These are phyloP conservation scores for Populus euphratica DNA, from an alignment of 345 rosid species.

Conservation along the genomic window DNA sequence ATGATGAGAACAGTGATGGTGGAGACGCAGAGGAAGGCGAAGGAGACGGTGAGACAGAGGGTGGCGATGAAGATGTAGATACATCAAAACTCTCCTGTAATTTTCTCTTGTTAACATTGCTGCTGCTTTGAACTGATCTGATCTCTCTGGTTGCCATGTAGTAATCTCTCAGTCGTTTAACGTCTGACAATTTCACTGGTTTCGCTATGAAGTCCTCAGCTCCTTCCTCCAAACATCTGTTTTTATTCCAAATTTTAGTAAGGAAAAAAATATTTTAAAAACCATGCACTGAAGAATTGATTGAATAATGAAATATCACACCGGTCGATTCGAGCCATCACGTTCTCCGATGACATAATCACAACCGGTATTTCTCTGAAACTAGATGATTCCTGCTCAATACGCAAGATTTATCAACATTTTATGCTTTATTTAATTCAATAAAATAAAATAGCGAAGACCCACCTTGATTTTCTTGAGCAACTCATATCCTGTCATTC, in stretches of 20 bases:
- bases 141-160: slow-evolving; percentile 41
- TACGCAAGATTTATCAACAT: neutral
- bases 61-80: slow-evolving; percentile 16
- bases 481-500: slow-evolving; percentile 95
- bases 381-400: slow-evolving; percentile 65
- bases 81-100: slow-evolving; percentile 36
- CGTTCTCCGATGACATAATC: slow-evolving; percentile 92
- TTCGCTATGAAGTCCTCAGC: slow-evolving; percentile 87
- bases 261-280: too few relatives aligned
- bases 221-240: slow-evolving; percentile 92
- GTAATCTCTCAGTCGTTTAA: slow-evolving; percentile 59
- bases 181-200: slow-evolving; percentile 90
- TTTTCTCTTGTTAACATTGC: slow-evolving; percentile 52
- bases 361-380: slow-evolving; percentile 80
- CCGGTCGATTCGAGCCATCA: slow-evolving; percentile 77
- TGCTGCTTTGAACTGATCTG: slow-evolving; percentile 11
- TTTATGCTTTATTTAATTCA: neutral
- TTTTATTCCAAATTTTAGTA: neutral
- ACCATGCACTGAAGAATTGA: neutral
- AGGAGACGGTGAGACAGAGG: slow-evolving; percentile 20
- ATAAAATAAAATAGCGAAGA: too few relatives aligned
- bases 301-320: slow-evolving; percentile 10
- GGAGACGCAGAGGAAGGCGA: slow-evolving; percentile 20
- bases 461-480: slow-evolving; percentile 89
- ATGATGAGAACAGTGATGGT: slow-evolving; percentile 9